These are phyloP conservation scores for Barbatosphaeria neglecta DNA, from an alignment of 495 filamentous ascomycete species.

Conservation along the genomic window DNA sequence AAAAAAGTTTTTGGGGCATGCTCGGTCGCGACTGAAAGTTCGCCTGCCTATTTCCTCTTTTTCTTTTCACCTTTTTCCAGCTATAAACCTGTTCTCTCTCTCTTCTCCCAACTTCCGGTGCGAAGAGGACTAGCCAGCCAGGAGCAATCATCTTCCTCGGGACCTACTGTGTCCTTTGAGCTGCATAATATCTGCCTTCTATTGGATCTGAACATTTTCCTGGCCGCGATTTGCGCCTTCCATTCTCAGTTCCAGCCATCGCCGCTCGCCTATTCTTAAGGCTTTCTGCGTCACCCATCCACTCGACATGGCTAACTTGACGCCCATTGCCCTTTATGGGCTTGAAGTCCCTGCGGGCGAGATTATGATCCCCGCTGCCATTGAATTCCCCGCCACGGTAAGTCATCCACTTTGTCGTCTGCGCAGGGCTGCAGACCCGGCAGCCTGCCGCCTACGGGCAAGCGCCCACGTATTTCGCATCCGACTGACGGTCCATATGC, in stretches of 20 bases:
- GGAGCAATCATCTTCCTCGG: background rate
- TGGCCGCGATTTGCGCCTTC: too few species aligned
- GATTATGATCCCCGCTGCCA: constrained; percentile 58
- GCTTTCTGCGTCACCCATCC: constrained; percentile 4
- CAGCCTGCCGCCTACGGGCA: too few species aligned
- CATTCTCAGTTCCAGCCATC: background rate
- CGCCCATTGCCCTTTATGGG: constrained; percentile 80
- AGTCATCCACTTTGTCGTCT: constrained; percentile 26
- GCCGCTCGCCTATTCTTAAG: background rate
- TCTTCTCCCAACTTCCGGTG: too few species aligned
- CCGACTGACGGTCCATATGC: too few species aligned
- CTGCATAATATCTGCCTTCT: background rate
- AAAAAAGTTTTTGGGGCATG: background rate
- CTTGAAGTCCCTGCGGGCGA: constrained; percentile 75
- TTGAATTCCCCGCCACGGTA: constrained; percentile 72
- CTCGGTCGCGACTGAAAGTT: background rate
- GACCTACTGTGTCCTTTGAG: background rate
- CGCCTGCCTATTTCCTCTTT: background rate
- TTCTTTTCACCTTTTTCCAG: background rate
- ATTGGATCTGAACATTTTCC: background rate
- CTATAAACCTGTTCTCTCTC: background rate
- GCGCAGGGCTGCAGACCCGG: too few species aligned
- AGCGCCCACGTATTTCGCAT: too few species aligned
- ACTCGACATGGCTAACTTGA: constrained; percentile 12
- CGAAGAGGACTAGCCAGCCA: too few species aligned